Evolutionary conservation across 768 basidiomycete genomes (phyloP), one percentile per base, ranked within the genome.

Genomic region (Podaxis sp.): DNA sequence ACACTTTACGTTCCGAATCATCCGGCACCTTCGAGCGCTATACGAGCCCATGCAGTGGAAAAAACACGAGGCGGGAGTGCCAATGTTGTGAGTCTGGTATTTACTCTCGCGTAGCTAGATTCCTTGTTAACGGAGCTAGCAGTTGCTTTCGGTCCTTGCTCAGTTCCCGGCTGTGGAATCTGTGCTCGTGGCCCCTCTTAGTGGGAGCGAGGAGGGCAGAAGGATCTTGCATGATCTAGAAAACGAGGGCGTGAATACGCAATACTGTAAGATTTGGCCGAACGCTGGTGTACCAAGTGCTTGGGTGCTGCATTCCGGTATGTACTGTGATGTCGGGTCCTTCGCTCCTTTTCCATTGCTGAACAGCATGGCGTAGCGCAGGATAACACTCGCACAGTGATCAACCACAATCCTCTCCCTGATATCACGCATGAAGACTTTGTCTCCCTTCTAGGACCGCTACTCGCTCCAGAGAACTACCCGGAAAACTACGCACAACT

Each of bases 401-500:
- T 93, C 67, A 92, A 95, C 73, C 91, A 95, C 74, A 94, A 94
- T 67, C 91, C 93, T 2, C 80, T 95, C 7, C 93, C 91, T 0
- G 93, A 94, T 65, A 85, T 93, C 65, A 89, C 90, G 0, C 92
- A 94, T 66, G 92, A 93, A 65, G 92, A 95, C 68, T 93, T 94
- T 67, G 87, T 95, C 44, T 83, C 87, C 2, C 76, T 91, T 51
- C 78, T 93, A 1, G 91, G 91, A 0, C 92, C 92, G n/a, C 72
- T 93, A 24, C 83, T 94, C 22, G 89, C 87, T 0, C 91, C 91
- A 10, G 91, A 93, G 72, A 93, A 93, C 70, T 93, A 88, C 60
- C 76, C 75, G 1, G 74, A 78, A n/a, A 64, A 61, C 65, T 75
- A 50, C 73, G 75, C 53, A 67, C 73, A 20, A 67, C 69, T 7